A percentile compares a stretch with the other conserved stretches of the same genome.
Conservation (phyloP, 306 rosid species). For the Astragalus glycyphyllos region DNA sequence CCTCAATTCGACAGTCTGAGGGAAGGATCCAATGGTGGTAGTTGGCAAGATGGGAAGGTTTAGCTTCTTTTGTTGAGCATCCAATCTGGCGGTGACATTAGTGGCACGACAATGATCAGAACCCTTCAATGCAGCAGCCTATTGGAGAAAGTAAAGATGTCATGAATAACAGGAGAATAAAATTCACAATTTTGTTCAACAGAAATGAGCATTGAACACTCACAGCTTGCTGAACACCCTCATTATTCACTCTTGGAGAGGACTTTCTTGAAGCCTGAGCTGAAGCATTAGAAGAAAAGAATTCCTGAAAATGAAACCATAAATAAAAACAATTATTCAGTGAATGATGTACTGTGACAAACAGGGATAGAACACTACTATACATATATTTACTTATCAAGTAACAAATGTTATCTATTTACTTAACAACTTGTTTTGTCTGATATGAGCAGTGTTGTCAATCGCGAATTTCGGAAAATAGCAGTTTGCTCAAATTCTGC, state of each 20-base stretch:
- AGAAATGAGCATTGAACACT: constrained; percentile 47
- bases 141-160: constrained; percentile 34
- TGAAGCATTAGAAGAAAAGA: constrained; percentile 67
- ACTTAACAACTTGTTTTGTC: constrained; percentile 3
- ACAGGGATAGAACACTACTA: constrained; percentile 4
- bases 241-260: constrained; percentile 84
- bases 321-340: constrained; percentile 29
- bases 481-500: too few species aligned
- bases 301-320: constrained; percentile 54
- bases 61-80: constrained; percentile 87
- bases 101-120: constrained; percentile 89
- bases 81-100: constrained; percentile 79
- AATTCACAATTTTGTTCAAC: constrained; percentile 13
- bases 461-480: too few species aligned
- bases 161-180: constrained; percentile 27
- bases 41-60: constrained; percentile 92
- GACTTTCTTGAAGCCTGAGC: constrained; percentile 81
- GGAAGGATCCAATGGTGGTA: constrained; percentile 93
- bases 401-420: constrained; percentile 6
- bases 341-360: constrained; percentile 13
- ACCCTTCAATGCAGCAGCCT: constrained; percentile 91
- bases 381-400: constrained; percentile 1
- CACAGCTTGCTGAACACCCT: constrained; percentile 84
- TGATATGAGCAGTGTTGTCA: too few species aligned
- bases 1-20: constrained; percentile 83